Evolutionary conservation across 352 stramenopile genomes (phyloP).

Genomic region (Blastocystis sp.): DNA sequence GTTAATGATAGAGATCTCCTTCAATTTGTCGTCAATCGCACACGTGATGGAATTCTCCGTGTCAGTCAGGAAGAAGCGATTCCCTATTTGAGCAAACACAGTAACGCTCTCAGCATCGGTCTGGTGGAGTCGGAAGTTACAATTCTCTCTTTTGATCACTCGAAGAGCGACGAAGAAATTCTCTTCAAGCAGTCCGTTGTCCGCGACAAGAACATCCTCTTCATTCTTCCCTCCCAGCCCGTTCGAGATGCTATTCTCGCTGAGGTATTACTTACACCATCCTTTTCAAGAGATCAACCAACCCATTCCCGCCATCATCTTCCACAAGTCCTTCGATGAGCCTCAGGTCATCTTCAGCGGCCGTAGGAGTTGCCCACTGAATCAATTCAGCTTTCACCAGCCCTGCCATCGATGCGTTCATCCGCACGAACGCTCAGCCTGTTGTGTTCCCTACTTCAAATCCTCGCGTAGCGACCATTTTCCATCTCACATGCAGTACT

Average conservation of each 20-base stretch:
- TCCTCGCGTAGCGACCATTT: not conserved
- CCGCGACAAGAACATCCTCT: not conserved
- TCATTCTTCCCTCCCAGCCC: not conserved
- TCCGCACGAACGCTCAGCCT: not conserved
- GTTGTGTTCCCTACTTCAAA: conserved; percentile 8
- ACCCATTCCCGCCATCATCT: not conserved
- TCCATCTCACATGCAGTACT: not conserved
- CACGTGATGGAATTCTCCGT: conserved; percentile 11
- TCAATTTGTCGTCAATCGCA: conserved; percentile 10
- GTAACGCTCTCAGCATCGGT: not conserved
- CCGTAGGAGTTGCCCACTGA: not conserved
- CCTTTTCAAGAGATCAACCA: not conserved
- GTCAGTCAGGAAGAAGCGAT: not conserved
- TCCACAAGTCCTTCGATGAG: not conserved
- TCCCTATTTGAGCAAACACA: not conserved
- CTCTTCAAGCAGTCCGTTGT: not conserved
- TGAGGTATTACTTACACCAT: not conserved
- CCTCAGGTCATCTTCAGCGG: not conserved
- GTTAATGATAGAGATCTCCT: conserved; percentile 18
- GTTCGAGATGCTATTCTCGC: not conserved
- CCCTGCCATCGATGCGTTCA: not conserved
- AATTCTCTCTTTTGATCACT: not conserved
- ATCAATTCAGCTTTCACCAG: not conserved
- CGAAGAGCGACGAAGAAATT: not conserved
- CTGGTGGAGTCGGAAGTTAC: not conserved